A percentile compares a stretch with the other conserved stretches of the same genome.
phyloP scores from a whole-genome alignment of 106 monocot genomes.

The Narthecium ossifragum region DNA sequence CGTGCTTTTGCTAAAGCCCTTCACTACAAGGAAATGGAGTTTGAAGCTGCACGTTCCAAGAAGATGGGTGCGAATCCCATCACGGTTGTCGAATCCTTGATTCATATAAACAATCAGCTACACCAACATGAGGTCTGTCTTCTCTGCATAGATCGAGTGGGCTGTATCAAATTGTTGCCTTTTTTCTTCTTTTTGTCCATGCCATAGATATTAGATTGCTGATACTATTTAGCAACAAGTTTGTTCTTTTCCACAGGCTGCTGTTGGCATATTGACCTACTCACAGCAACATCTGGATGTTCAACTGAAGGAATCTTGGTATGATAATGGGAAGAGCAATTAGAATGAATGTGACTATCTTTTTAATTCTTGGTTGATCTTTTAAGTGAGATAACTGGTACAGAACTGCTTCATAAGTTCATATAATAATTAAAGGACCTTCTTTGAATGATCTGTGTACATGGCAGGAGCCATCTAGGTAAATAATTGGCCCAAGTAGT shows the following conservation, averaged over 20 bases:
- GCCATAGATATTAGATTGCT: too few relatives aligned
- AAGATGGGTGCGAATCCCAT: conserved; percentile 97
- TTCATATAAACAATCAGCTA: conserved; percentile 98
- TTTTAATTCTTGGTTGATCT: too few relatives aligned
- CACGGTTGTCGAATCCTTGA: conserved; percentile 93
- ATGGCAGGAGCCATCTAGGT: too few relatives aligned
- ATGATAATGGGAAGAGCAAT: too few relatives aligned
- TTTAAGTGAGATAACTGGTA: too few relatives aligned
- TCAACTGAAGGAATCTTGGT: conserved; percentile 99
- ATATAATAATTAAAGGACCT: too few relatives aligned
- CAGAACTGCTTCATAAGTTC: too few relatives aligned
- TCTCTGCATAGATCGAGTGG: neutral
- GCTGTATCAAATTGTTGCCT: neutral
- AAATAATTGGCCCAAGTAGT: too few relatives aligned
- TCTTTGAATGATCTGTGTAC: too few relatives aligned
- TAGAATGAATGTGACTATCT: too few relatives aligned
- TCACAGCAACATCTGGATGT: conserved; percentile 93
- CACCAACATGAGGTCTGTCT: conserved; percentile 92
- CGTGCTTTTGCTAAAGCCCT: conserved; percentile 99
- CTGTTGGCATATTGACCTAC: conserved; percentile 94
- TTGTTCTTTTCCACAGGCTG: conserved; percentile 49
- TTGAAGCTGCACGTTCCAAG: conserved; percentile 92
- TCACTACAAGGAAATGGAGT: conserved; percentile 99
- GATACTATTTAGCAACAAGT: neutral
- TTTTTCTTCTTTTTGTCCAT: too few relatives aligned